Conservation (phyloP, 768 basidiomycete genomes). For the Trametes meyenii region DNA sequence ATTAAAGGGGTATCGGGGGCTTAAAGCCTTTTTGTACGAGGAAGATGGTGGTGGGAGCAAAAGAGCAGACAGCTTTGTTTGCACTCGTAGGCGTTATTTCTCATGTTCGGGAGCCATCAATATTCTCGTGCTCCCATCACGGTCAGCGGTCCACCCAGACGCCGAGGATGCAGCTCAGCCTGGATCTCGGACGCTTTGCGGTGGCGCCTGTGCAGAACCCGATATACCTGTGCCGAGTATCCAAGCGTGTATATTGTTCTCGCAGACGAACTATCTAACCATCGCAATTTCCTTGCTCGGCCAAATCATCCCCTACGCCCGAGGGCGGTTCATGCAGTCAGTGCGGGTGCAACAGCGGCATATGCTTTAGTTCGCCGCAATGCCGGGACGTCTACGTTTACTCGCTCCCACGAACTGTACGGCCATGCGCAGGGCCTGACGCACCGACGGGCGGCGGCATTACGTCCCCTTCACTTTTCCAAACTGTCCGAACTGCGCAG, state of each 20-base stretch:
- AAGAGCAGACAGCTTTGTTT: conserved; percentile 9
- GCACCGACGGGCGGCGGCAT: neutral
- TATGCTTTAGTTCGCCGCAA: neutral
- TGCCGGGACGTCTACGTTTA: conserved; percentile 1
- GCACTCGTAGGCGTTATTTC: neutral
- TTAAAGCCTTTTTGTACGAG: conserved; percentile 18
- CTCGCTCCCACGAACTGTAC: neutral
- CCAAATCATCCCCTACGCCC: neutral
- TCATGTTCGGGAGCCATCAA: neutral
- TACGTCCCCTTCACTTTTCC: conserved; percentile 12
- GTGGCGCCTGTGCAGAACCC: neutral
- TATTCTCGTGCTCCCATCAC: conserved; percentile 9
- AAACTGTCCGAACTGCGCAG: too few species aligned
- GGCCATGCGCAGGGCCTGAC: neutral
- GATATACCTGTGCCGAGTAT: conserved; percentile 14
- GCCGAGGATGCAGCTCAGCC: neutral
- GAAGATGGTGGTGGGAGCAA: conserved; percentile 9
- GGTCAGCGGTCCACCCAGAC: neutral
- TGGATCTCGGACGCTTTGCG: neutral
- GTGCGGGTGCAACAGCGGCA: neutral
- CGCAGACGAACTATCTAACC: neutral
- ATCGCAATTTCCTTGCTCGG: neutral
- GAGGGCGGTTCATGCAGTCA: neutral
- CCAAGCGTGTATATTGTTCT: neutral
- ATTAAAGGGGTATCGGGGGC: conserved; percentile 24